Percentiles rank a stretch among this genome's conserved stretches.
Conservation (phyloP, 495 filamentous ascomycete species). For the Endocarpon pusillum region DNA sequence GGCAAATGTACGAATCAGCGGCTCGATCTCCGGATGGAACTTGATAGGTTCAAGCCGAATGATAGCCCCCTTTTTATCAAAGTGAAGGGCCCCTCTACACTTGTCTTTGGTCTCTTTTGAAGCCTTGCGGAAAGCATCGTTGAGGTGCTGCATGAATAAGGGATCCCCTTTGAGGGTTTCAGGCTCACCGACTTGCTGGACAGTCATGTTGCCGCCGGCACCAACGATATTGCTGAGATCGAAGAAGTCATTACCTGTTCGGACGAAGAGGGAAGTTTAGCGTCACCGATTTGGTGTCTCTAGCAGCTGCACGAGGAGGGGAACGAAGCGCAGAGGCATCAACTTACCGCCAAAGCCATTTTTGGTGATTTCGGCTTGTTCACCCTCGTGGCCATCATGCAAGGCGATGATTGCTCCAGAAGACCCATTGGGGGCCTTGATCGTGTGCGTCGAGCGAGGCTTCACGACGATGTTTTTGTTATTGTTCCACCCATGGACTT, state of each 20-base stretch:
- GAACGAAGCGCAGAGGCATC: no score
- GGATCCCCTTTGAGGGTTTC: constrained; percentile 21
- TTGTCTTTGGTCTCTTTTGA: constrained; percentile 13
- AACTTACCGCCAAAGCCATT: constrained; percentile 12
- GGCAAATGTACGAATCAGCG: constrained; percentile 21
- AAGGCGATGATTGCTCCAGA: constrained; percentile 23
- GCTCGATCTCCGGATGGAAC: constrained; percentile 17
- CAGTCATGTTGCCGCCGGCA: constrained; percentile 24
- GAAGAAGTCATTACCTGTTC: constrained; percentile 21
- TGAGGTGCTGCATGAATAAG: constrained; percentile 23
- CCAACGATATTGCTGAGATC: constrained; percentile 25
- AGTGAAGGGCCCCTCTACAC: constrained; percentile 16
- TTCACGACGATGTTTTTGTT: constrained; percentile 17
- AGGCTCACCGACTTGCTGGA: constrained; percentile 22
- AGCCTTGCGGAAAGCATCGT: constrained; percentile 16
- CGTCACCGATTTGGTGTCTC: no score
- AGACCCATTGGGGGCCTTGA: constrained; percentile 17
- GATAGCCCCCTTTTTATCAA: constrained; percentile 17
- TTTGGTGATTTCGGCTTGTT: constrained; percentile 26
- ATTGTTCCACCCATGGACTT: constrained; percentile 20
- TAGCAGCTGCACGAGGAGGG: no score
- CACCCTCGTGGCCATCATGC: constrained; percentile 22
- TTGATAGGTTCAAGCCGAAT: constrained; percentile 22
- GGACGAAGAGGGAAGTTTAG: neutral
- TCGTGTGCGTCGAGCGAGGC: constrained; percentile 9